A percentile compares a stretch with the other conserved stretches of the same genome.
phyloP scores from a whole-genome alignment of 352 stramenopile species.

The Globisporangium nunn region DNA sequence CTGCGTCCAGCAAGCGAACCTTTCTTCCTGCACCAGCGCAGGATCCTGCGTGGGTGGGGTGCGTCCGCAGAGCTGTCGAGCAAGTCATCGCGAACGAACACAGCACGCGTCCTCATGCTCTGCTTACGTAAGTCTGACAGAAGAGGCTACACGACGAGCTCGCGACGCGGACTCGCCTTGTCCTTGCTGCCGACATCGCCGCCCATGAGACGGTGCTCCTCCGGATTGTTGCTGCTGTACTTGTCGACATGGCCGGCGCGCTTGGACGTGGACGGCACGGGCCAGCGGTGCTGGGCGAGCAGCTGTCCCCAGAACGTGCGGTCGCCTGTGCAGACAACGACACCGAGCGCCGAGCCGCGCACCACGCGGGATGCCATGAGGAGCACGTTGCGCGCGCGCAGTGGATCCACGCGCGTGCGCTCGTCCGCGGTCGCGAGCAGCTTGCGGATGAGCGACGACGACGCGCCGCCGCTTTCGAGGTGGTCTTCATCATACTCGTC shows the following conservation, averaged over 20 bases:
- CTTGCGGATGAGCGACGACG: slow-evolving; percentile 25
- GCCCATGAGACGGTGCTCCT: slow-evolving; percentile 7
- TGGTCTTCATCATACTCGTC: slow-evolving; percentile 18
- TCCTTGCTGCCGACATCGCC: neutral
- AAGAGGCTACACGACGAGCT: slow-evolving; percentile 2
- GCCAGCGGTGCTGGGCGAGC: slow-evolving; percentile 55
- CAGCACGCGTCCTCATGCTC: no score
- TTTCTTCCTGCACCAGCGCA: no score
- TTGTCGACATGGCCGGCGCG: neutral
- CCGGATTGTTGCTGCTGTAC: slow-evolving; percentile 10
- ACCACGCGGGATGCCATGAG: slow-evolving; percentile 57
- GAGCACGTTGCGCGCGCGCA: slow-evolving; percentile 60
- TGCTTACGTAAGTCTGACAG: no score
- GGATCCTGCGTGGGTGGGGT: no score
- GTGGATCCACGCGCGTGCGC: neutral
- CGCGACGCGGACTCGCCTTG: slow-evolving; percentile 1
- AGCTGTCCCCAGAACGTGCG: slow-evolving; percentile 63
- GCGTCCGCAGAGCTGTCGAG: no score
- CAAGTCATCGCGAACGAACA: no score
- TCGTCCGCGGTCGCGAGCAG: slow-evolving; percentile 20
- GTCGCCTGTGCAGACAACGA: slow-evolving; percentile 73
- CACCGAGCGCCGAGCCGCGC: slow-evolving; percentile 41
- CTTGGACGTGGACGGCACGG: slow-evolving; percentile 15
- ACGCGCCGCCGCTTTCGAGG: slow-evolving; percentile 11
- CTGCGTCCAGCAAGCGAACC: no score